Evolutionary conservation across 768 basidiomycete species (phyloP), one percentile per base, ranked within the genome.

Genomic region (Suillus americanus): DNA sequence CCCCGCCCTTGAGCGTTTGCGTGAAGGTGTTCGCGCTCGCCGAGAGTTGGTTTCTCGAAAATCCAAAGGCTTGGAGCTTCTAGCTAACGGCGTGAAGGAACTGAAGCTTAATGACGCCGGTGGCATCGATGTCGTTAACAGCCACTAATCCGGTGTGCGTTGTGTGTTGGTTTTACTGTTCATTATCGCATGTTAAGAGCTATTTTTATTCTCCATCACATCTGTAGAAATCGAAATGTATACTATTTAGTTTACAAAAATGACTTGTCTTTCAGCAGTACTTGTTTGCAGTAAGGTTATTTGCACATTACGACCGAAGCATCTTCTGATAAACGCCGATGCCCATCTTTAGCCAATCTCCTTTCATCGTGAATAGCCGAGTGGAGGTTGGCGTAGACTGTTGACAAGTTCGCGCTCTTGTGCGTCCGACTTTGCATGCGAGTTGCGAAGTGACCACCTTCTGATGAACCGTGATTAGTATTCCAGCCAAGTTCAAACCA

Each of bases 1-100:
- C 6, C 88, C 89, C 2, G 82, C 87, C 1, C 82, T 99, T 60
- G 89, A 99, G 57, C 86, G 90, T 57, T 83, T 99, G 23, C 86
- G 97, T n/a, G 85, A 89, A 71, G 97, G 91, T 61, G 95, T 99
- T 5, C 88, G 85, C 61, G 91, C 88, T 40, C 88, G 97, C 63
- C 80, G 91, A 70, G 80, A 80, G 55, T 75, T 81, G 40, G 74
- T 87, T 25, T 79, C 79, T 54, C 78, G 73, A 65, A 68, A 67
- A 20, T 64, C 75, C 2, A 67, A 62, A 38, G 71, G 70, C 53
- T 7, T 30, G 30, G 64, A 66, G 25, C 16, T 41, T 8, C 12
- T 48, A 51, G 35, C 62, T 20, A 62, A 48, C 12, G 60, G 64
- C 37, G 20, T 68, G 63, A 64, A 63, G n/a, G 61, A 40, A n/a